phyloP scores from a whole-genome alignment of 768 basidiomycete species.

The Erythrobasidium yunnanense region DNA sequence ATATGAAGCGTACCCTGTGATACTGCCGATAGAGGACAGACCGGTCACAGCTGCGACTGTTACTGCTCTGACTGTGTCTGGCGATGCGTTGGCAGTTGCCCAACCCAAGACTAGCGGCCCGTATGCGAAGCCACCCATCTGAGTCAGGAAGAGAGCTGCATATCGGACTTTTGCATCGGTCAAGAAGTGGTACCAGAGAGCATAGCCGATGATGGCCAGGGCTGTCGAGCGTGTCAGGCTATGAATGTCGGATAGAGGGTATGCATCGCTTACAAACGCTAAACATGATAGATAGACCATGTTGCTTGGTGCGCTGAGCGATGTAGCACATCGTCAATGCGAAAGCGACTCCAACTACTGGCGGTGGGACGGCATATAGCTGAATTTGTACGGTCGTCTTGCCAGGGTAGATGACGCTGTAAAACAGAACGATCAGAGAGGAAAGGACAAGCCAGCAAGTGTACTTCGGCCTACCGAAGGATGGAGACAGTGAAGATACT shows the following conservation, averaged over 20 bases:
- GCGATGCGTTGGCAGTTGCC: slow-evolving; percentile 1
- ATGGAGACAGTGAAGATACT: slow-evolving; percentile 22
- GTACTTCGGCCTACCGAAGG: slow-evolving; percentile 15
- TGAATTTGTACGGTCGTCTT: slow-evolving; percentile 1
- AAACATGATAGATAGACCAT: slow-evolving; percentile 44
- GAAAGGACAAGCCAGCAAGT: neutral
- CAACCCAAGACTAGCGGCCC: neutral
- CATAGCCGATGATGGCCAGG: slow-evolving; percentile 26
- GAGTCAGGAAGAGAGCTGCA: slow-evolving; percentile 34
- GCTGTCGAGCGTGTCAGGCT: no score
- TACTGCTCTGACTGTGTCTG: slow-evolving; percentile 19
- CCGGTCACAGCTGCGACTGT: slow-evolving; percentile 12
- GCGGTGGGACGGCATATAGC: slow-evolving; percentile 68
- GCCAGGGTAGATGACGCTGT: neutral
- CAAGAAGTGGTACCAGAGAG: slow-evolving; percentile 22
- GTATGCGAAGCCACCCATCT: slow-evolving; percentile 24
- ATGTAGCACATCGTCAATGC: slow-evolving; percentile 52
- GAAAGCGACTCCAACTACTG: slow-evolving; percentile 59
- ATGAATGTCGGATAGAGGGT: no score
- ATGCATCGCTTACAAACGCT: slow-evolving; percentile 10
- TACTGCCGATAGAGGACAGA: slow-evolving; percentile 9
- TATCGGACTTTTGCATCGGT: slow-evolving; percentile 27
- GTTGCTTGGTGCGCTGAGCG: slow-evolving; percentile 58
- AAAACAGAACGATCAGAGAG: slow-evolving; percentile 50
- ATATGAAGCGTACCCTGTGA: neutral